These are phyloP conservation scores for Galerina marginata DNA, from an alignment of 768 basidiomycete genomes.

Conservation along the genomic window DNA sequence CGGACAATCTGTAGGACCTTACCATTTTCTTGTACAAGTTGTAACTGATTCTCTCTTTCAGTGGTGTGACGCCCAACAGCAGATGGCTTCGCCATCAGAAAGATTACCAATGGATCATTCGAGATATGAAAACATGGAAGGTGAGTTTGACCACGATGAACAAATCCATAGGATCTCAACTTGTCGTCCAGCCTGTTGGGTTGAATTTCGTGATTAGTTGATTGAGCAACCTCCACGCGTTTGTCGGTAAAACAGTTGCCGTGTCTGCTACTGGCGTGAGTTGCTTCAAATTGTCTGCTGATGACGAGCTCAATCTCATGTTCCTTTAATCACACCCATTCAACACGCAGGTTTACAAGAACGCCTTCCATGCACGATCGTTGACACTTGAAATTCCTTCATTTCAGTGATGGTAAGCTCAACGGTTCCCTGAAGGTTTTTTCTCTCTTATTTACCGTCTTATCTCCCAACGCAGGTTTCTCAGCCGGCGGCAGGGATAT, in stretches of 20 bases:
- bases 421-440: not conserved
- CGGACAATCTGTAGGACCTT: too few relatives aligned
- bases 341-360: slow-evolving; percentile 52
- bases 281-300: not conserved
- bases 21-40: not conserved
- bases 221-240: slow-evolving; percentile 53
- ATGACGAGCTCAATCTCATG: slow-evolving; percentile 5
- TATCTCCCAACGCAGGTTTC: slow-evolving; percentile 42
- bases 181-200: slow-evolving; percentile 49
- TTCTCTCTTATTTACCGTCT: not conserved
- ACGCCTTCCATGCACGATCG: not conserved
- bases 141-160: slow-evolving; percentile 24
- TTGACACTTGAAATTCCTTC: too few relatives aligned
- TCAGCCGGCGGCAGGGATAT: slow-evolving; percentile 61
- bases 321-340: slow-evolving; percentile 55
- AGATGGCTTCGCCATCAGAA: slow-evolving; percentile 58
- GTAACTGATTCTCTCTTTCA: slow-evolving; percentile 23
- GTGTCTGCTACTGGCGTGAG: slow-evolving; percentile 49
- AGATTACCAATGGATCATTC: slow-evolving; percentile 60
- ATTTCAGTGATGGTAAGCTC: slow-evolving; percentile 40
- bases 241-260: slow-evolving; percentile 60
- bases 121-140: slow-evolving; percentile 66
- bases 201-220: slow-evolving; percentile 64
- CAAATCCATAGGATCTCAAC: not conserved
- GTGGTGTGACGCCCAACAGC: slow-evolving; percentile 68